phyloP scores from a whole-genome alignment of 352 stramenopile species.

The Phytophthora europaea region DNA sequence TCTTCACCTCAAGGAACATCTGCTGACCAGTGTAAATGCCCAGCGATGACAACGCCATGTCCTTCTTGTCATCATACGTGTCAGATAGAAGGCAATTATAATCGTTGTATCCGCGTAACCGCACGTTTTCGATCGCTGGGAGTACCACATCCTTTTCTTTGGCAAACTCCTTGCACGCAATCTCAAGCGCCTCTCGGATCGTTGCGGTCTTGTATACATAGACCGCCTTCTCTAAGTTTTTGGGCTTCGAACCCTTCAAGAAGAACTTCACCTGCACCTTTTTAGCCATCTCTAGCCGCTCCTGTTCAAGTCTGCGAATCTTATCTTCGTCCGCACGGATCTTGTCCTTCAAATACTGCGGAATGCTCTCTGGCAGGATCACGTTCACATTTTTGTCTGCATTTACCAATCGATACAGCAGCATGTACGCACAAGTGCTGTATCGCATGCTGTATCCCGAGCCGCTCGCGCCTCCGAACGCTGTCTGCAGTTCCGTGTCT shows the following conservation, averaged over 20 bases:
- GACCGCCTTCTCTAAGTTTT: slow-evolving; percentile 77
- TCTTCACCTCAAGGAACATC: slow-evolving; percentile 79
- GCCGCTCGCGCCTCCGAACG: slow-evolving; percentile 66
- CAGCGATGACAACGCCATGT: slow-evolving; percentile 62
- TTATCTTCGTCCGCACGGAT: slow-evolving; percentile 79
- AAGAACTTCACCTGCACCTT: slow-evolving; percentile 86
- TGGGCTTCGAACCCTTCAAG: slow-evolving; percentile 73
- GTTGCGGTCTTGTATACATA: slow-evolving; percentile 83
- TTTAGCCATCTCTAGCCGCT: slow-evolving; percentile 78
- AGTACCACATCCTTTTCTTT: slow-evolving; percentile 65
- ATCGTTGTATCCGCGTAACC: slow-evolving; percentile 79
- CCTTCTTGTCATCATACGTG: slow-evolving; percentile 66
- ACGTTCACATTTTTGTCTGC: slow-evolving; percentile 72
- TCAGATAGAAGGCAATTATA: slow-evolving; percentile 79
- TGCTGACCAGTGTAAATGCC: slow-evolving; percentile 80
- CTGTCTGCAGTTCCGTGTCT: slow-evolving; percentile 80
- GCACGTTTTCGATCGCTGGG: slow-evolving; percentile 63
- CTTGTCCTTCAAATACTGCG: slow-evolving; percentile 71
- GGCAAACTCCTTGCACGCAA: slow-evolving; percentile 63
- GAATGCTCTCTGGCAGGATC: slow-evolving; percentile 69
- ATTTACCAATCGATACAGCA: slow-evolving; percentile 90
- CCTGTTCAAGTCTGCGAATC: slow-evolving; percentile 59
- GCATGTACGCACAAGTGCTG: slow-evolving; percentile 92
- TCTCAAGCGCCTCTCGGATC: slow-evolving; percentile 57
- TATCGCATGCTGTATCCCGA: slow-evolving; percentile 72